Conservation (phyloP, 371 early-diverging fungal species). For the Mortierella sp. region DNA sequence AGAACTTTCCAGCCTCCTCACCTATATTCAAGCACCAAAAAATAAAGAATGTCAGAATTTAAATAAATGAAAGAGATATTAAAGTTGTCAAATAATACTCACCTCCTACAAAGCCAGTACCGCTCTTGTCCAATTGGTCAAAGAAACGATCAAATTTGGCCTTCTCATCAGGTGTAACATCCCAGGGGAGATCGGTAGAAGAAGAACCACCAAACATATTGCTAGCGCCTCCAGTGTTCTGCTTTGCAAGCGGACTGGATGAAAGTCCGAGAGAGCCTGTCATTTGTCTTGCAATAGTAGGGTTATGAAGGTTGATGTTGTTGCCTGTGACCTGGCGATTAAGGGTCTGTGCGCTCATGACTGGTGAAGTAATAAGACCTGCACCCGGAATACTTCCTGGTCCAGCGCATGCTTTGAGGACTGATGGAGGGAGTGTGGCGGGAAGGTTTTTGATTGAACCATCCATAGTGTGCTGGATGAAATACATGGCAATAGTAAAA, state of each 20-base stretch:
- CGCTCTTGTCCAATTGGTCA: conserved; percentile 72
- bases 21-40: conserved; percentile 39
- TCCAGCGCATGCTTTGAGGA: conserved; percentile 67
- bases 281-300: conserved; percentile 34
- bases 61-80: background rate
- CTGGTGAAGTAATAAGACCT: conserved; percentile 41
- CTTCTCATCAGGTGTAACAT: conserved; percentile 77
- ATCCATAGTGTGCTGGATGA: conserved; percentile 77
- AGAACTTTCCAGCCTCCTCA: conserved; percentile 80
- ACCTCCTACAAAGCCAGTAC: conserved; percentile 61
- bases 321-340: conserved; percentile 44
- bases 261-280: conserved; percentile 37
- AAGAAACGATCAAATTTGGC: conserved; percentile 79
- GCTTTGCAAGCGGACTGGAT: conserved; percentile 42
- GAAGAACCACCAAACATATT: conserved; percentile 52
- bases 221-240: conserved; percentile 58
- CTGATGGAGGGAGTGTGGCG: conserved; percentile 64
- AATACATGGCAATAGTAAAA: conserved; percentile 88
- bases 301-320: conserved; percentile 30
- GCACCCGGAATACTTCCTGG: conserved; percentile 60
- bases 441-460: conserved; percentile 71
- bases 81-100: background rate
- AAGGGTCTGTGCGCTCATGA: conserved; percentile 39
- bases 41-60: background rate
- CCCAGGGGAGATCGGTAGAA: conserved; percentile 66